Evolutionary conservation across 2,329 filamentous ascomycete species (phyloP), one percentile per base, ranked within the genome.

Genomic region (Xylaria arbuscula): DNA sequence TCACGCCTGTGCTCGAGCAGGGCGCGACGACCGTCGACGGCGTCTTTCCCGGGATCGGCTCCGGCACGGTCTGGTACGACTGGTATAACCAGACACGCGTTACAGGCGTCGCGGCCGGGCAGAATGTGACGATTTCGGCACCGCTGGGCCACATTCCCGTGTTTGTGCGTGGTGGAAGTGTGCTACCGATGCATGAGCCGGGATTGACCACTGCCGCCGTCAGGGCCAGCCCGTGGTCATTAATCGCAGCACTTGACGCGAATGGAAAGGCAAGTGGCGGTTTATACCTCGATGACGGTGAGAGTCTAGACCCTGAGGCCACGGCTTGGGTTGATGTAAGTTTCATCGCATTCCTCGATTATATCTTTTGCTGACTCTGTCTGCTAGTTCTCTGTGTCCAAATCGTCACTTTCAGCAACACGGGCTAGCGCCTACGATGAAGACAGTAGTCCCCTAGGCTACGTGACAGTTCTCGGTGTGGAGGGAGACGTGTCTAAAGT

Each of bases 231-330:
- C 85, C 88, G 0, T 94, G 91, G 90, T 87, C 86, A 8, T 72
- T 94, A 48, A 81, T 93, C 10, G 86, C 88, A 0, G 89, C 90
- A 2, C 84, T 92, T 0, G 83, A 86, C 70, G 73, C 76, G 1
- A 74, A 84, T 17, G 88, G 89, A 0, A 77, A 79, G 1, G 91
- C 92, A 0, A 80, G 74, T 1, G 92, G 92, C 0, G 78, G 81
- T 19, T 78, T 94, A 36, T 94, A 94, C 75, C 76, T 94, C 8
- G 92, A 94, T 73, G 92, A 95, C 72, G 92, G 92, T 1, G 90
- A 90, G 79, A 92, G 88, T 64, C 66, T 93, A 8, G 74, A 78
- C 40, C 90, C 87, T 0, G 81, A 85, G 13, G 81, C 83, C 0
- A 89, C 85, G 0, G 83, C 89, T 5, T 83, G 83, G 68, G 85